These are phyloP conservation scores for Endogone sp. DNA, from an alignment of 192 early-diverging fungal genomes.

Conservation along the genomic window DNA sequence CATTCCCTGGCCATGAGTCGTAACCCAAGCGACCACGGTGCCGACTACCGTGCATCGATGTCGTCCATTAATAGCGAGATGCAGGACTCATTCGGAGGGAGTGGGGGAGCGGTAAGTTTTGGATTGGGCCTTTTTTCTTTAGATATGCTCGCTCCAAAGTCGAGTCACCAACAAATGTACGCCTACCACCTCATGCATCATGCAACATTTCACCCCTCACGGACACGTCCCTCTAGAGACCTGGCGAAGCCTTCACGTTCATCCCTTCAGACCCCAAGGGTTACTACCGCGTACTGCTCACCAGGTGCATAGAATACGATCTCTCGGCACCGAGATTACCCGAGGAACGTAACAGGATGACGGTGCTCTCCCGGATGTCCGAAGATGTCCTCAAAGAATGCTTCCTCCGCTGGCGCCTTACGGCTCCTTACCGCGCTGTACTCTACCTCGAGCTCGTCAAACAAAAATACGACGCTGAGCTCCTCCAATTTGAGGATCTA, in stretches of 20 bases:
- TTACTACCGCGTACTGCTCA: conserved; percentile 57
- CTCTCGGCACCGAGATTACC: conserved; percentile 18
- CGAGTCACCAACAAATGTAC: too few relatives aligned
- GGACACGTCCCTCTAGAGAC: conserved; percentile 12
- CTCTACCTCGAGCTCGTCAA: conserved; percentile 45
- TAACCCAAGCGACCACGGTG: background rate
- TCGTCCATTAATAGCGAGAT: background rate
- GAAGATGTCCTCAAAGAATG: conserved; percentile 62
- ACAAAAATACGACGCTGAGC: conserved; percentile 33
- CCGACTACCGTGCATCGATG: background rate
- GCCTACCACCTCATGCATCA: too few relatives aligned
- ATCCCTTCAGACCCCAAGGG: conserved; percentile 55
- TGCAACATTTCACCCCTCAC: background rate
- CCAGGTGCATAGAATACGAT: conserved; percentile 62
- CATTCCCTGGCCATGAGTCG: background rate
- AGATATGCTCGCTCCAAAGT: too few relatives aligned
- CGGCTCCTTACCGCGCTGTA: conserved; percentile 45
- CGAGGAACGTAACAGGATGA: conserved; percentile 32
- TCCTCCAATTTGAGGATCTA: conserved; percentile 28
- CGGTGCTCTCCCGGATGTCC: conserved; percentile 47
- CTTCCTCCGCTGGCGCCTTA: conserved; percentile 63
- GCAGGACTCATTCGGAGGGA: conserved; percentile 18
- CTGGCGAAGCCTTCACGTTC: conserved; percentile 33
- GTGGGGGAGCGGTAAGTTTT: background rate
- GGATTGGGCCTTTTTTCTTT: too few relatives aligned